Conservation (phyloP, 768 basidiomycete species). For the Serpula lacrymans region DNA sequence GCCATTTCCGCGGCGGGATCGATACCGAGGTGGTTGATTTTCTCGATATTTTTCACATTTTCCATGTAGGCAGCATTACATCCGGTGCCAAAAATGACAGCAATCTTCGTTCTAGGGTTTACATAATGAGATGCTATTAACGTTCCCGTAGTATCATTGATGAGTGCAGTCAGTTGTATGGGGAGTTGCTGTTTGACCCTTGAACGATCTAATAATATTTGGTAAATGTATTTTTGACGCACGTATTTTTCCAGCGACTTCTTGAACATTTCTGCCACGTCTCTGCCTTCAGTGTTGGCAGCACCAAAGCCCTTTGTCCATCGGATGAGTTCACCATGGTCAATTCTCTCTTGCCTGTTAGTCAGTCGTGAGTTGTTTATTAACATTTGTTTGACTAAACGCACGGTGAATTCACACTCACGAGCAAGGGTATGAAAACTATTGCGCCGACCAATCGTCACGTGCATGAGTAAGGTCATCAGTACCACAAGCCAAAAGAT, state of each 20-base stretch:
- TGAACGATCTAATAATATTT: slow-evolving; percentile 2
- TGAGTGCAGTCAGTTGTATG: slow-evolving; percentile 78
- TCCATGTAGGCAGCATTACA: slow-evolving; percentile 99
- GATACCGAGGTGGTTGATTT: slow-evolving; percentile 75
- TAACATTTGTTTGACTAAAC: not conserved
- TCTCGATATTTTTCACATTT: slow-evolving; percentile 77
- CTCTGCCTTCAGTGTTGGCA: slow-evolving; percentile 83
- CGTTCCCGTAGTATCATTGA: slow-evolving; percentile 98
- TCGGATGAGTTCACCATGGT: slow-evolving; percentile 90
- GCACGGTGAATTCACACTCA: slow-evolving; percentile 39
- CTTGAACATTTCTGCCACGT: slow-evolving; percentile 93
- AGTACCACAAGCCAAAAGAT: slow-evolving; percentile 5
- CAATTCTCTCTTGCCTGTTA: slow-evolving; percentile 84
- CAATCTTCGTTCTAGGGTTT: slow-evolving; percentile 86
- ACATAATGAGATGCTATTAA: slow-evolving; percentile 97
- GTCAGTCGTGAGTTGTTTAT: not conserved
- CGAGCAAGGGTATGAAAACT: slow-evolving; percentile 97
- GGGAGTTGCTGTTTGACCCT: slow-evolving; percentile 63
- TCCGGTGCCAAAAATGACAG: slow-evolving; percentile 96
- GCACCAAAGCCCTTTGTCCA: slow-evolving; percentile 99
- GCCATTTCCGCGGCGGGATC: slow-evolving; percentile 71
- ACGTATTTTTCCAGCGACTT: slow-evolving; percentile 76
- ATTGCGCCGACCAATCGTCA: slow-evolving; percentile 1
- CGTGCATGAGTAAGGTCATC: slow-evolving; percentile 1
- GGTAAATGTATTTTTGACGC: too few relatives aligned